These are phyloP conservation scores for Trichoderma asperelloides DNA, from an alignment of 495 filamentous ascomycete species.

Conservation along the genomic window DNA sequence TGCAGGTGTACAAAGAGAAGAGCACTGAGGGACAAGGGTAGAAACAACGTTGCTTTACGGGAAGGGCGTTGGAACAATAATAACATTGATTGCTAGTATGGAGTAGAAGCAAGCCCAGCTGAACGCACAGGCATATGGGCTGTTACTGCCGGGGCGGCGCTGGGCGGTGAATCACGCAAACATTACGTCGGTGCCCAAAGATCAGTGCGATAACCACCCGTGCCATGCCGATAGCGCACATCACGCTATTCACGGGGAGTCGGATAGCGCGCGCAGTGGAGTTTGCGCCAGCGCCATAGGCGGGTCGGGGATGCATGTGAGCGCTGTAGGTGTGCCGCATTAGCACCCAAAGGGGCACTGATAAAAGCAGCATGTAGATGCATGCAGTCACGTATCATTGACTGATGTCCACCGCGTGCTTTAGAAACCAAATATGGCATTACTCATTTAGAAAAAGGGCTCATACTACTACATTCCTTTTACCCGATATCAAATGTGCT, in stretches of 20 bases:
- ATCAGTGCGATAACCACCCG: neutral
- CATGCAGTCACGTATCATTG: too few species aligned
- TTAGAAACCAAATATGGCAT: too few species aligned
- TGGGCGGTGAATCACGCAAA: constrained; percentile 7
- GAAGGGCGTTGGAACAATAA: neutral
- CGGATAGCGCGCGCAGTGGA: neutral
- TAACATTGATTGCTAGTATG: neutral
- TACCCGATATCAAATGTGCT: too few species aligned
- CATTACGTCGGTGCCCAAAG: constrained; percentile 7
- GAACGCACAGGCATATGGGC: too few species aligned
- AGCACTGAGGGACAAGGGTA: neutral
- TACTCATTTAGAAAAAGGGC: too few species aligned
- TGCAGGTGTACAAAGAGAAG: neutral
- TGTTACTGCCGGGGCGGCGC: neutral
- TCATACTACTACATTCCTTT: too few species aligned
- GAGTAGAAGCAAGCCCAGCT: neutral
- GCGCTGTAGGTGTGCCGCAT: neutral
- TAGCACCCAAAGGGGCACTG: neutral
- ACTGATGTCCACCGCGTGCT: too few species aligned
- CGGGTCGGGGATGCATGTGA: neutral
- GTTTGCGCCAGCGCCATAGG: neutral
- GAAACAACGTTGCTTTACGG: neutral
- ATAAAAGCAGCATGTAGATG: too few species aligned
- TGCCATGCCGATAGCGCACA: neutral
- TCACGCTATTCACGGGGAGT: neutral